A percentile compares a stretch with the other conserved stretches of the same genome.
Conservation (phyloP, 176 grass and related monocot species). For the Bolboschoenus planiculmis region DNA sequence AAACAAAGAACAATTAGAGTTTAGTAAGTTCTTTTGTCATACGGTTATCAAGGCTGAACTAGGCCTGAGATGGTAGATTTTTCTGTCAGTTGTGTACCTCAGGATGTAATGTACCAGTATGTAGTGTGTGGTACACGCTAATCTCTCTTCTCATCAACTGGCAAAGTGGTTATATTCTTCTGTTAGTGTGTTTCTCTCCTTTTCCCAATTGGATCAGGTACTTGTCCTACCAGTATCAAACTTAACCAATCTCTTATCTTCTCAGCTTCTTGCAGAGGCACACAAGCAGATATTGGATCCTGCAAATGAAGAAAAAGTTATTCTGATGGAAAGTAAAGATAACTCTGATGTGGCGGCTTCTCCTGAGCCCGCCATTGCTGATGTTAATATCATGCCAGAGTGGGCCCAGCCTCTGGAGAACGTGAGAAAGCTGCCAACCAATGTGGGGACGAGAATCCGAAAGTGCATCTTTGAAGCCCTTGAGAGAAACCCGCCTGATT, state of each 20-base stretch:
- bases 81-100: neutral
- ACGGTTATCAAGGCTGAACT: neutral
- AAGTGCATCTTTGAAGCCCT: conserved; percentile 90
- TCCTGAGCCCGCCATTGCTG: conserved; percentile 38
- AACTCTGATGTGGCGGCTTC: conserved; percentile 36
- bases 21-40: neutral
- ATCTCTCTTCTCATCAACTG: neutral
- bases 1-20: neutral
- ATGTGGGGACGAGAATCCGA: conserved; percentile 98
- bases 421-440: conserved; percentile 95
- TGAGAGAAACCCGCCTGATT: conserved; percentile 82
- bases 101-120: neutral
- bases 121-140: neutral
- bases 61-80: neutral
- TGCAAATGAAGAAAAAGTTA: conserved; percentile 52
- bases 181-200: neutral
- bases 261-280: conserved; percentile 85
- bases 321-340: conserved; percentile 67
- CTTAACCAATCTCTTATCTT: conserved; percentile 42
- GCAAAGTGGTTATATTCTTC: neutral
- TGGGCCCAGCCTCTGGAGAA: conserved; percentile 89
- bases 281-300: conserved; percentile 60
- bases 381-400: conserved; percentile 57
- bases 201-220: neutral
- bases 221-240: neutral